Conservation (phyloP, 169 alveolate species). For the Cryptosporidium felis region DNA sequence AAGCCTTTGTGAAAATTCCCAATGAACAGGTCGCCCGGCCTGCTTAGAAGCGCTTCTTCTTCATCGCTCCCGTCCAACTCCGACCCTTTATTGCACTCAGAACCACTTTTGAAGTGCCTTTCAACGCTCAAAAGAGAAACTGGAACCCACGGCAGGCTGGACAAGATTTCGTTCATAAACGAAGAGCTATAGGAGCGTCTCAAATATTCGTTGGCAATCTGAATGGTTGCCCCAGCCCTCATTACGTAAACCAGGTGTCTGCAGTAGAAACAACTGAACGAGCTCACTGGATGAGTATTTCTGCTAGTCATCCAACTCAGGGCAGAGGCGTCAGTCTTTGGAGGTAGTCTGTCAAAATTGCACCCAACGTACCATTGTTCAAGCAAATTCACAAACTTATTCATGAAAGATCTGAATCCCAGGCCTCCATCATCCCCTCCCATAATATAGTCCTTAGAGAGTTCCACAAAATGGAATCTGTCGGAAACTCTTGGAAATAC, state of each 20-base stretch:
- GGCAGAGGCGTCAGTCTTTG: conserved; percentile 58
- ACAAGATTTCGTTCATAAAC: conserved; percentile 26
- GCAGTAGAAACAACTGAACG: conserved; percentile 32
- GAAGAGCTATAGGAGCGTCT: conserved; percentile 64
- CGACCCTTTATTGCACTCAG: neutral
- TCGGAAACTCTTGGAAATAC: conserved; percentile 62
- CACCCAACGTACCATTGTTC: conserved; percentile 69
- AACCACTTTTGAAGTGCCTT: neutral
- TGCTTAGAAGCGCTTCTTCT: neutral
- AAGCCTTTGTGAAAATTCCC: conserved; percentile 10
- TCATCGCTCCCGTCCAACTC: neutral
- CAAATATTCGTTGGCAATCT: conserved; percentile 61
- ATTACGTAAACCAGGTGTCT: conserved; percentile 27
- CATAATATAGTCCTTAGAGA: conserved; percentile 28
- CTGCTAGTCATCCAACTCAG: conserved; percentile 63
- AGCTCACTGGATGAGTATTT: conserved; percentile 20
- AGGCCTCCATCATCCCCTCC: neutral
- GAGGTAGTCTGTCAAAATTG: conserved; percentile 68
- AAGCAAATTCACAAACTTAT: conserved; percentile 40
- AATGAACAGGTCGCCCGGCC: conserved; percentile 11
- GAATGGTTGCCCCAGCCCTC: conserved; percentile 70
- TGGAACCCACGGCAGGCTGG: conserved; percentile 62
- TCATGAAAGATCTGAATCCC: conserved; percentile 1
- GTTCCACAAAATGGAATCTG: conserved; percentile 58
- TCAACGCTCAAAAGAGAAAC: conserved; percentile 6